Evolutionary conservation across 225 moss, liverwort and hornwort species (phyloP).

Genomic region (Antitrichia curtipendula): DNA sequence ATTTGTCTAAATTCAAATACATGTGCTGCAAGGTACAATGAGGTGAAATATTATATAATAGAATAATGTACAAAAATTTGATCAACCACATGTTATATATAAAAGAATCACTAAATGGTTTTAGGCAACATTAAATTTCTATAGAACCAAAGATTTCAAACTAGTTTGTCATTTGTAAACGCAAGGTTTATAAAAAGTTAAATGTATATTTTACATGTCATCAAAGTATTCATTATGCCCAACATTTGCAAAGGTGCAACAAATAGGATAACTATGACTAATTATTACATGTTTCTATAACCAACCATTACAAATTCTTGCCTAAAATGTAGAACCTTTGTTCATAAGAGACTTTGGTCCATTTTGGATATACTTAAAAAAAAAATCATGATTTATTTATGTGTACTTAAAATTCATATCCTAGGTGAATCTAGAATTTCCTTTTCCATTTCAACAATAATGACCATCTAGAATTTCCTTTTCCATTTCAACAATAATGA

Average conservation of each 20-base stretch:
- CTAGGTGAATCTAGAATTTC: rapidly evolving
- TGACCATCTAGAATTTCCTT: not conserved
- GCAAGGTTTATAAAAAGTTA: not conserved
- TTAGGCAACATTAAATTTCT: not conserved
- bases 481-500: not conserved
- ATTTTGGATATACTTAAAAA: rapidly evolving
- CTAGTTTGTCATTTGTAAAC: rapidly evolving
- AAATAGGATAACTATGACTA: too few relatives aligned
- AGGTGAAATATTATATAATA: not conserved
- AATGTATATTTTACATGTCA: too few relatives aligned
- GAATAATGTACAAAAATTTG: not conserved
- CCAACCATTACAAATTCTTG: not conserved
- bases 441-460: not conserved
- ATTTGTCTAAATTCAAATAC: rapidly evolving
- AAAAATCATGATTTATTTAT: too few relatives aligned
- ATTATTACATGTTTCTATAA: not conserved
- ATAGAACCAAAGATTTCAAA: not conserved
- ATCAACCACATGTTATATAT: not conserved
- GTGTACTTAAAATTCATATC: not conserved
- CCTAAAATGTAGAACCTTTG: not conserved
- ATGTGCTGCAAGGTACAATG: rapidly evolving
- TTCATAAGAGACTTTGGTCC: rapidly evolving
- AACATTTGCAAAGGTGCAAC: not conserved
- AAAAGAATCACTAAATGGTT: too few relatives aligned
- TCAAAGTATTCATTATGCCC: too few relatives aligned